These are phyloP conservation scores for Begonia fuchsioides DNA, from an alignment of 306 rosid genomes.

Conservation along the genomic window DNA sequence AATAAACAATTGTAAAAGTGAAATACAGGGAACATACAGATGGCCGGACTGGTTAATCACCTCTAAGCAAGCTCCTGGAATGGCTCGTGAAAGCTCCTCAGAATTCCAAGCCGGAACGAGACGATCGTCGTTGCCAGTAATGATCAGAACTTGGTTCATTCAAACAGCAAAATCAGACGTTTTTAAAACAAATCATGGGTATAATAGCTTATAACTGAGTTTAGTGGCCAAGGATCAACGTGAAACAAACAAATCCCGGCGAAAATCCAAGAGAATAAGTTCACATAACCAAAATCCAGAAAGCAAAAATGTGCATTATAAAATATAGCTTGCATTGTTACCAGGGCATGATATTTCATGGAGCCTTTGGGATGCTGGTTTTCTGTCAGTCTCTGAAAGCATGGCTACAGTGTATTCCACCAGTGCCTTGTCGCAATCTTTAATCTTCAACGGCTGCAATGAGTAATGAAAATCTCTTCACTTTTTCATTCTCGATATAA, in stretches of 20 bases:
- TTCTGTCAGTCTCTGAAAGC: constrained; percentile 44
- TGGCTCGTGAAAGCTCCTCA: constrained; percentile 61
- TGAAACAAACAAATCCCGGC: too few species aligned
- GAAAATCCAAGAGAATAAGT: too few species aligned
- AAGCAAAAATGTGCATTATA: too few species aligned
- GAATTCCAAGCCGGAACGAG: constrained; percentile 84
- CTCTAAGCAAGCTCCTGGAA: constrained; percentile 62
- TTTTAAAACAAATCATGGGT: too few species aligned
- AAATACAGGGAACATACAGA: constrained; percentile 7
- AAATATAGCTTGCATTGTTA: constrained; percentile 18
- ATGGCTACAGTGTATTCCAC: constrained; percentile 71
- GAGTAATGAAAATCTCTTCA: constrained; percentile 13
- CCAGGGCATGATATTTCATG: constrained; percentile 81
- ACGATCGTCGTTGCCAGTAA: constrained; percentile 75
- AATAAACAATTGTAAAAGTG: too few species aligned
- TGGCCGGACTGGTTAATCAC: constrained; percentile 77
- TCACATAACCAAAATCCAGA: too few species aligned
- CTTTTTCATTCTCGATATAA: constrained; percentile 5
- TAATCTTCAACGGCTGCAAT: constrained; percentile 76
- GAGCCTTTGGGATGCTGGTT: constrained; percentile 45
- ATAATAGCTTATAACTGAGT: too few species aligned
- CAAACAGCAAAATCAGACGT: constrained; percentile 1
- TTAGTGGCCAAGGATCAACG: too few species aligned
- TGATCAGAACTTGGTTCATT: constrained; percentile 52
- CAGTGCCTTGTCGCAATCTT: constrained; percentile 86